A percentile compares a stretch with the other conserved stretches of the same genome.
phyloP scores from a whole-genome alignment of 306 rosid species.

The Malus sieversii region DNA sequence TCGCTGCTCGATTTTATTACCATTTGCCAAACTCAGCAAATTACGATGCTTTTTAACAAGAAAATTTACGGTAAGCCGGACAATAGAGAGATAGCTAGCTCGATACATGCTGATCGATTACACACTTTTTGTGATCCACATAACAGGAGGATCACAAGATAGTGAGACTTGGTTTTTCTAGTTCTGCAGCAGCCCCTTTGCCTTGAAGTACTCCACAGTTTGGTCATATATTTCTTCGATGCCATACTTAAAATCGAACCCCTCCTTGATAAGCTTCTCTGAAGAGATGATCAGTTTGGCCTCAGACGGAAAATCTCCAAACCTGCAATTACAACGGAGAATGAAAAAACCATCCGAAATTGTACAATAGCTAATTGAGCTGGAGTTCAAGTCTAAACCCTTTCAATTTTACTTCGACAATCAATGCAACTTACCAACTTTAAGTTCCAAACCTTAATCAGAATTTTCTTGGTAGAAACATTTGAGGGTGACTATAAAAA shows the following conservation, averaged over 20 bases:
- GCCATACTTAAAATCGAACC: constrained; percentile 58
- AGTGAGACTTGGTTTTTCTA: constrained; percentile 13
- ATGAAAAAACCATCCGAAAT: background rate
- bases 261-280: constrained; percentile 68
- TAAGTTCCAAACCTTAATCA: background rate
- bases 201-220: constrained; percentile 56
- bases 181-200: constrained; percentile 42
- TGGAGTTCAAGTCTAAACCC: background rate
- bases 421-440: background rate
- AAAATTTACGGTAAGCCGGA: background rate
- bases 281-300: constrained; percentile 53
- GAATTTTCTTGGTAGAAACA: background rate
- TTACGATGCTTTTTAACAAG: background rate
- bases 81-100: background rate
- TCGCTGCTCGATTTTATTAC: background rate
- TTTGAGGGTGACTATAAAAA: too few relatives aligned
- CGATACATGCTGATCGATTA: background rate
- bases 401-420: background rate
- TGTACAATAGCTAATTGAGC: background rate
- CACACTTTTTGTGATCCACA: background rate
- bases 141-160: background rate
- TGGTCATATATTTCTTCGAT: constrained; percentile 59
- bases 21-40: background rate
- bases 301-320: constrained; percentile 49
- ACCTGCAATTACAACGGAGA: constrained; percentile 38